Base-by-base conservation (phyloP, 2,329 filamentous ascomycete species). In the Sarocladium strictum region DNA sequence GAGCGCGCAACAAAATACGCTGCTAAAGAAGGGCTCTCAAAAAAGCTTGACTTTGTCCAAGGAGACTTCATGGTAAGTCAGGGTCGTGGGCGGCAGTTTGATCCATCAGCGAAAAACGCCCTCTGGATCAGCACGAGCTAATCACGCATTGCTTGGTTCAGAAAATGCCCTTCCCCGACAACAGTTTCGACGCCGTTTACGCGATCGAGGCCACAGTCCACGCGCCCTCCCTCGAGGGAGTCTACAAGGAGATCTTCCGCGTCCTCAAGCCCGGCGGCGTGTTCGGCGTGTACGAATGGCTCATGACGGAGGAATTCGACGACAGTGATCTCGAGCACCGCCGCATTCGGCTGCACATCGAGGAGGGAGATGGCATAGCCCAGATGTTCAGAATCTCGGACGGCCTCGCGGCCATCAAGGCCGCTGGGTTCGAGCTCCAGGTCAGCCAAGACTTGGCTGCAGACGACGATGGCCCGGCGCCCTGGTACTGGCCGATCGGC, bases 201-300 rank as follows among this genome's bases (percentile, higher is more conserved):
- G 92, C 91, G 54, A 96, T 97, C 62, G 92, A 97, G 75, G 92
- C 92, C 1, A 97, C 92, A 1, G 88, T 93, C 43, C 92, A 97
- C 69, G 92, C 92, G 1, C 92, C 92, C 40, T 87, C 84, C 53
- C 80, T 96, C 19, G 86, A 89, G 63, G 91, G 89, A 59, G 90
- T 96, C 59, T 97, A 97, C 76, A 84, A 83, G 70, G 86, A 96
- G 71, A 96, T 97, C 65, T 89, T 86, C 80, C 87, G 89, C 33
- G 90, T 96, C 27, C 77, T 97, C 57, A 97, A 96, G 80, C 92
- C 92, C n/a, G 92, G 92, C 57, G 91, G 91, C 68, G 79, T 88
- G 54, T 97, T 97, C 64, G 92, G 91, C 65, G 91, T 96, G 53
- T 96, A 96, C 74, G 92, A 97, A 72, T 96, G 92, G 92, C 78